Base-by-base conservation (phyloP, 768 basidiomycete genomes). In the Piloderma croceum region DNA sequence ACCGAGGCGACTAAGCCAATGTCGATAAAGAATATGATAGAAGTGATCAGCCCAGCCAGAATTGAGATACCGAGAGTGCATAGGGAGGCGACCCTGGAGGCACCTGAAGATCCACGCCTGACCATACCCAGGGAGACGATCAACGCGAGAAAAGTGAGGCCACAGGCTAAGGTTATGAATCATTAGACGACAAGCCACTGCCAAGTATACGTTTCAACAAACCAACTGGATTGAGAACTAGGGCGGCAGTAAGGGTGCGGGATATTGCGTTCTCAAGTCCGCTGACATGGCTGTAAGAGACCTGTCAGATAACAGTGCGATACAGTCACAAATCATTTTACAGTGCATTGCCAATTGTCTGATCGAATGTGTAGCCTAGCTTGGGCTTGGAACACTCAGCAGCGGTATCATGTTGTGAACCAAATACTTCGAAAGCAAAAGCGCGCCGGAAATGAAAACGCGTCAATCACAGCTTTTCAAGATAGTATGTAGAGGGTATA, bases 181-280 rank as follows among this genome's bases (percentile, higher is more conserved):
- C n/a, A n/a, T n/a, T n/a, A n/a, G n/a, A n/a, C n/a, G n/a, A n/a
- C 42, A 36, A 27, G 35, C 37, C 38, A 20, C 39, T 35, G 32
- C 27, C 32, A 19, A 20, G n/a, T 19, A 24, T 27, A 11, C 29
- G 31, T 15, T 21, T 17, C 27, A 22, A 50, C 54, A 36, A 48
- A 74, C 77, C 75, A 43, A 80, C 65, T 20, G 74, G 76, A 51
- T 79, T 76, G 41, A 79, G 59, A 41, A 74, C 73, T 20, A 81
- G 61, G 34, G 63, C 71, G 27, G 65, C 67, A 36, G 74, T 76
- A 27, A 70, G 58, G 24, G 64, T 57, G 22, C 61, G 61, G 23
- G 68, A 69, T 51, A 79, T 68, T 27, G 65, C 45, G 44, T 70
- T 59, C 37, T 65, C 60, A 29, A 70, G 49, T 15, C 58, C 54